Conservation (phyloP, 2,329 filamentous ascomycete genomes). For the Pestalotiopsis sp. region DNA sequence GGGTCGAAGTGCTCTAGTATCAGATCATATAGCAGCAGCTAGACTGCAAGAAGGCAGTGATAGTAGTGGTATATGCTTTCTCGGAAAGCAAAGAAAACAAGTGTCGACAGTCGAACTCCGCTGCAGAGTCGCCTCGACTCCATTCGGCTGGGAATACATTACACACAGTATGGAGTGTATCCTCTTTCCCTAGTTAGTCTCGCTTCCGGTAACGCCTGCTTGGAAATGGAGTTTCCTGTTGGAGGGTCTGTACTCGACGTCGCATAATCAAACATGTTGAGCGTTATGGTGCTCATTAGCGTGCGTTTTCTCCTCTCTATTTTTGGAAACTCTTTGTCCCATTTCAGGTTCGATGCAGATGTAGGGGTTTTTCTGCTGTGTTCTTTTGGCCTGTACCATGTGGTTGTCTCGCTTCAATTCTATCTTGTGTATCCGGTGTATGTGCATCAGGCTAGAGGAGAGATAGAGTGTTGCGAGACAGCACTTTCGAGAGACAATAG, state of each 20-base stretch:
- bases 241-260: not conserved
- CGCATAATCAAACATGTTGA: not conserved
- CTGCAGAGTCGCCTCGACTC: too few relatives aligned
- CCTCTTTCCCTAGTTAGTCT: too few relatives aligned
- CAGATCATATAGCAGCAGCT: too few relatives aligned
- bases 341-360: not conserved
- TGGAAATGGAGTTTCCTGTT: too few relatives aligned
- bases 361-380: not conserved
- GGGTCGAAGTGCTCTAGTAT: too few relatives aligned
- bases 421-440: not conserved
- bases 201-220: too few relatives aligned
- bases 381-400: not conserved
- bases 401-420: not conserved
- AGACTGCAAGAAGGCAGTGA: too few relatives aligned
- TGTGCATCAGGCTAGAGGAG: not conserved
- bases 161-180: too few relatives aligned
- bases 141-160: too few relatives aligned
- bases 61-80: too few relatives aligned
- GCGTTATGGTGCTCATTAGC: not conserved
- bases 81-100: too few relatives aligned
- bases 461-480: not conserved
- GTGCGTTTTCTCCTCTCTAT: not conserved
- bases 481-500: not conserved
- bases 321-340: not conserved
- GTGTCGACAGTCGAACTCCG: too few relatives aligned